These are phyloP conservation scores for Monosporozyma unispora DNA, from an alignment of 805 yeast genomes.

Conservation along the genomic window DNA sequence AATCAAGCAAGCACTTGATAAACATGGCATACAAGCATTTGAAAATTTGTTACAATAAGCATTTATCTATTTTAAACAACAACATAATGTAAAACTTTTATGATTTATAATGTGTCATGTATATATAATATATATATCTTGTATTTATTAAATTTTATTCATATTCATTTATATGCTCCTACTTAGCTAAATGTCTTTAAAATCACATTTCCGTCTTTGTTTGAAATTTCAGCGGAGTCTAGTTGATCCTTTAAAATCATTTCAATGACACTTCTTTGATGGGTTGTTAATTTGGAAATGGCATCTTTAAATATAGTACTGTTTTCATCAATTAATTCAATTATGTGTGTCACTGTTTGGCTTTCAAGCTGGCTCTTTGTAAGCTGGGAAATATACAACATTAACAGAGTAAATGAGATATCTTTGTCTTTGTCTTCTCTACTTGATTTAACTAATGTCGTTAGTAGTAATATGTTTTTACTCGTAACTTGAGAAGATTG, in stretches of 20 bases:
- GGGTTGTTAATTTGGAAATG: neutral
- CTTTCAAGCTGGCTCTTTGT: neutral
- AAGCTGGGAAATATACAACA: neutral
- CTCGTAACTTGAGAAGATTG: neutral
- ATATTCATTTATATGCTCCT: neutral
- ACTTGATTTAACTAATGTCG: neutral
- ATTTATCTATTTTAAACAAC: too few relatives aligned
- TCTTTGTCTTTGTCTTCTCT: neutral
- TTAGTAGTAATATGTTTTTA: neutral
- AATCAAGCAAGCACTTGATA: conserved; percentile 3
- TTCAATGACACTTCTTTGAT: neutral
- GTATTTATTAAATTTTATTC: neutral
- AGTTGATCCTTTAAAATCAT: conserved; percentile 32
- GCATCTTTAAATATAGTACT: neutral
- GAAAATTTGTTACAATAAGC: conserved; percentile 4
- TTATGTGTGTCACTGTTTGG: neutral
- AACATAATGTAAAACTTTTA: too few relatives aligned
- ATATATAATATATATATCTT: neutral
- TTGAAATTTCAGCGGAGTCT: neutral
- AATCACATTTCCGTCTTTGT: neutral
- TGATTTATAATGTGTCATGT: neutral
- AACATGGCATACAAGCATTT: conserved; percentile 8
- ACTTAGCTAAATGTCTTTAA: neutral
- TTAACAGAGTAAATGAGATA: neutral
- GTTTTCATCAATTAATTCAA: neutral